phyloP scores from a whole-genome alignment of 2,329 filamentous ascomycete species.

The Pseudogymnoascus sp. region DNA sequence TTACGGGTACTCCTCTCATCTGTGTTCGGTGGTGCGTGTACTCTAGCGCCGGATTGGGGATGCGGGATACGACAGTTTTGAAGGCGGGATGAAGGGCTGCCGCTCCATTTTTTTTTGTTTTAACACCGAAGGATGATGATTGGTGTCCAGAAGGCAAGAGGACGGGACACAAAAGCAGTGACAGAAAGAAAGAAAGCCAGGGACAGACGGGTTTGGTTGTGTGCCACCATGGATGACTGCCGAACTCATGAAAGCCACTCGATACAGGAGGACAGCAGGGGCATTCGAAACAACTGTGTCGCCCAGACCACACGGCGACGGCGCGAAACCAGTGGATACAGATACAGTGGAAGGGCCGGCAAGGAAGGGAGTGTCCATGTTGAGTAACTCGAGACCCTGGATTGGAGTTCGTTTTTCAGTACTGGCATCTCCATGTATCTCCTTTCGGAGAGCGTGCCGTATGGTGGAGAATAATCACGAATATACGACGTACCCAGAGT shows the following conservation, averaged over 20 bases:
- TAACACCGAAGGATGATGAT: background rate
- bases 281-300: background rate
- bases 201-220: background rate
- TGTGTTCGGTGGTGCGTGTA: background rate
- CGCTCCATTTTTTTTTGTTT: background rate
- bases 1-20: background rate
- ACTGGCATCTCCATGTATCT: background rate
- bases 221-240: background rate
- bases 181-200: background rate
- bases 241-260: background rate
- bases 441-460: background rate
- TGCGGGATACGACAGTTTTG: background rate
- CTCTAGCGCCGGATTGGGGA: slow-evolving; percentile 6
- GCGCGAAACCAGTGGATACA: background rate
- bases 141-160: background rate
- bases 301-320: background rate
- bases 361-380: background rate
- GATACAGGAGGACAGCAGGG: background rate
- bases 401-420: background rate
- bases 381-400: slow-evolving; percentile 3
- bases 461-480: background rate
- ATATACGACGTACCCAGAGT: background rate
- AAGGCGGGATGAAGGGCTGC: background rate
- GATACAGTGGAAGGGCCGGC: background rate
- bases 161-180: background rate